These are phyloP conservation scores for Penicillium fimorum DNA, from an alignment of 495 filamentous ascomycete genomes.

Conservation along the genomic window DNA sequence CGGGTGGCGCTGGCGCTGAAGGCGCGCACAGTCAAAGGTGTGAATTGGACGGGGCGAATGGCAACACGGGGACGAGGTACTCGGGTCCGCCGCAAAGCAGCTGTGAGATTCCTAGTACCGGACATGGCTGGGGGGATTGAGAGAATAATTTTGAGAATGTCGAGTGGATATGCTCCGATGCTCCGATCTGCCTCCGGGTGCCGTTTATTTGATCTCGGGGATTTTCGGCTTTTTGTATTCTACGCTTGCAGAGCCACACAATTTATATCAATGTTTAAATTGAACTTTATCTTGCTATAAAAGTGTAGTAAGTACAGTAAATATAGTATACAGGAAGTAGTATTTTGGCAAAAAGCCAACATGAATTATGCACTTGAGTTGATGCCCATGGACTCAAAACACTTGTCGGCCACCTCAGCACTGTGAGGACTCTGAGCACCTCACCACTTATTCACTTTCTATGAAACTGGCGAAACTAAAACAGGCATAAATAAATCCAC, in stretches of 20 bases:
- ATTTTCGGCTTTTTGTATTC: conserved; percentile 7
- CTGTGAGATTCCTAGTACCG: conserved; percentile 37
- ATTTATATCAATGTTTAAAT: neutral
- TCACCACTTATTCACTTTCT: no score
- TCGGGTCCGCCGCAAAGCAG: conserved; percentile 42
- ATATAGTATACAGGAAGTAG: no score
- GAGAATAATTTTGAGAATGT: conserved; percentile 15
- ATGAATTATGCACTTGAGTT: no score
- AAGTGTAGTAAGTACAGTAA: neutral
- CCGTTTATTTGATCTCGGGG: conserved; percentile 12
- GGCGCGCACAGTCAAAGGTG: conserved; percentile 28
- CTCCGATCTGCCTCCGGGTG: conserved; percentile 19
- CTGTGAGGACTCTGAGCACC: no score
- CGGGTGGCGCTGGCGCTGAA: conserved; percentile 37
- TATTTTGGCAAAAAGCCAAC: no score
- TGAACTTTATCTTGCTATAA: neutral
- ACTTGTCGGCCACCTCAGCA: no score
- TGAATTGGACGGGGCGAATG: conserved; percentile 24
- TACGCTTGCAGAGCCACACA: neutral
- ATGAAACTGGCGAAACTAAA: no score
- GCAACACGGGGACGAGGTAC: conserved; percentile 34
- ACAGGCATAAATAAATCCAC: no score
- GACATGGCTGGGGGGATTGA: conserved; percentile 33
- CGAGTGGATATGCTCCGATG: conserved; percentile 26
- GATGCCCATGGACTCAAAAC: no score